These are phyloP conservation scores for Fonsecaea multimorphosa DNA, from an alignment of 2,329 filamentous ascomycete genomes.

Conservation along the genomic window DNA sequence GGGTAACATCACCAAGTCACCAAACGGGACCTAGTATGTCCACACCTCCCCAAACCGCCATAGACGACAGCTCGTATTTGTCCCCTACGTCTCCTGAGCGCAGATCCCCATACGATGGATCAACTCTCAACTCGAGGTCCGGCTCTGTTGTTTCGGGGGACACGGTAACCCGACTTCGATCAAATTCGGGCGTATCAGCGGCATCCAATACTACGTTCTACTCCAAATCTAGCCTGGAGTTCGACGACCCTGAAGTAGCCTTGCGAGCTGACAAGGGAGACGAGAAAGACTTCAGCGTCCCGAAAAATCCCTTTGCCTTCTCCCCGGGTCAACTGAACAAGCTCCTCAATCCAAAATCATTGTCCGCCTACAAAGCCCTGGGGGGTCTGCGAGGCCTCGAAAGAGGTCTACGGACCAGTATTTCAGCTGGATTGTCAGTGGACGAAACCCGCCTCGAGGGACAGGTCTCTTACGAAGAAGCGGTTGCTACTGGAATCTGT, in stretches of 20 bases:
- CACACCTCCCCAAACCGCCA: conserved; percentile 35
- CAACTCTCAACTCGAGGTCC: conserved; percentile 52
- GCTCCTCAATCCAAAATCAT: conserved; percentile 85
- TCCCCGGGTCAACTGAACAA: conserved; percentile 83
- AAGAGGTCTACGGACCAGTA: conserved; percentile 75
- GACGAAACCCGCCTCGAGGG: conserved; percentile 75
- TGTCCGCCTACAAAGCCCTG: conserved; percentile 79
- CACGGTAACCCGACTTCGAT: conserved; percentile 43
- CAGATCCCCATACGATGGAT: conserved; percentile 47
- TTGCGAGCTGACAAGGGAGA: conserved; percentile 76
- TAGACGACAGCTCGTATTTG: conserved; percentile 36
- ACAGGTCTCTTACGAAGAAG: conserved; percentile 74
- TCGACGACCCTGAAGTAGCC: conserved; percentile 40
- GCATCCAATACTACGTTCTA: conserved; percentile 31
- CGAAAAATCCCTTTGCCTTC: conserved; percentile 85
- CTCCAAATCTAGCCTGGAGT: conserved; percentile 37
- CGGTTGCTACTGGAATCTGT: conserved; percentile 47
- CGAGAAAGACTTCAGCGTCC: conserved; percentile 75
- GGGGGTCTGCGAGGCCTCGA: conserved; percentile 80
- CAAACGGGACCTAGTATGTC: conserved; percentile 33
- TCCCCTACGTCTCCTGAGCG: conserved; percentile 45
- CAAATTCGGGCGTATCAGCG: conserved; percentile 41
- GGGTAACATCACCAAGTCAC: conserved; percentile 24
- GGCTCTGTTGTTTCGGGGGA: conserved; percentile 45
- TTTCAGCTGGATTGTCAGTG: conserved; percentile 73